These are phyloP conservation scores for Raddia distichophylla DNA, from an alignment of 176 grass and related monocot species.

Conservation along the genomic window DNA sequence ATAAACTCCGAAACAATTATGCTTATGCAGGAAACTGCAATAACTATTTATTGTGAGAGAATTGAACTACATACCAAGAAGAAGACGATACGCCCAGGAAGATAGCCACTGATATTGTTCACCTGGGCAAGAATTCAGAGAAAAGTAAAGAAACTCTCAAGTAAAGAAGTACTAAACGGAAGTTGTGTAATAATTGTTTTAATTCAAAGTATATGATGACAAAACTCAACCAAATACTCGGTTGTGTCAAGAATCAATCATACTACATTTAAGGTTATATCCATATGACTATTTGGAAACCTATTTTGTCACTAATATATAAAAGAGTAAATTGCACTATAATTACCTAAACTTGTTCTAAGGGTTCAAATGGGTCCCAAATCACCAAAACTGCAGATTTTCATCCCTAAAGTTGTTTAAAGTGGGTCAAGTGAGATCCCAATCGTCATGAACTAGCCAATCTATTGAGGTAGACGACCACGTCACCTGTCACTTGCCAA, in stretches of 20 bases:
- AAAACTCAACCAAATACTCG: neutral
- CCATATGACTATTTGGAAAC: constrained; percentile 5
- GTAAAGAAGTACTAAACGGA: constrained; percentile 17
- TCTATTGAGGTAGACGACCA: no score
- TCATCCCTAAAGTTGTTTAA: no score
- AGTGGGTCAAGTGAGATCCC: no score
- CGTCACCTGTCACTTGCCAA: no score
- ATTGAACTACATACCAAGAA: constrained; percentile 78
- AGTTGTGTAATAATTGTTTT: constrained; percentile 1
- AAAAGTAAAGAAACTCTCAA: constrained; percentile 25
- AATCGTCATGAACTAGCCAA: no score
- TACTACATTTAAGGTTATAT: neutral
- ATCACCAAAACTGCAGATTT: no score
- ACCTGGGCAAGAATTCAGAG: constrained; percentile 61
- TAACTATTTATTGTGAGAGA: neutral
- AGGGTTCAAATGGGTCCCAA: no score
- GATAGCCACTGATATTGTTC: constrained; percentile 98
- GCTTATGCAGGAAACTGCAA: constrained; percentile 10
- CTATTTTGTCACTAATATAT: neutral
- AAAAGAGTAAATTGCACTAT: no score
- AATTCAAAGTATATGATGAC: neutral
- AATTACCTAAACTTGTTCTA: no score
- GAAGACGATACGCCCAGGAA: constrained; percentile 96
- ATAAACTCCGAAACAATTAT: constrained; percentile 26
- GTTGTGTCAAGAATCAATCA: constrained; percentile 11